Base-by-base conservation (phyloP, 148 eudicot species). In the Spergularia bocconei region DNA sequence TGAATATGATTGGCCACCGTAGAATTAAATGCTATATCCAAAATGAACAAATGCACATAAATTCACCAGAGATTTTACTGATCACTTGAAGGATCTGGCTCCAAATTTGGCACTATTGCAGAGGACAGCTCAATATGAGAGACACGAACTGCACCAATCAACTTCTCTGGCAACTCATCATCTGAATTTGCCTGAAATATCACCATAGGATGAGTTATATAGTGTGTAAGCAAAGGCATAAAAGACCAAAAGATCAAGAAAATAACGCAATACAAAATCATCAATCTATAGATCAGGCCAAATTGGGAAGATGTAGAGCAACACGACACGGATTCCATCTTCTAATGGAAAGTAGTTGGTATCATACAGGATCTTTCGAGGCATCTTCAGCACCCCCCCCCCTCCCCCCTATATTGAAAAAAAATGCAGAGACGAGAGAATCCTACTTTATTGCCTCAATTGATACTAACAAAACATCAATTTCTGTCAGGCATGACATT, bases 151-250 rank as follows among this genome's bases (percentile, higher is more conserved):
- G 99, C 99, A 51, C 99, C 93, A 41, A 95, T 85, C 73, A 95
- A 80, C 70, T 85, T 87, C 89, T 95, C 99, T 60, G 97, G 99
- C 79, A 95, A 85, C 84, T 94, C 98, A 61, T 89, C 93, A 15
- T 79, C 69, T 0, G 88, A 82, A 79, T 92, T 94, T 71, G 88
- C 98, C 98, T 94, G 85, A 44, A 41, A 20, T 60, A 66, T 51
- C 50, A 66, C 55, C 53, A 68, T 20, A 71, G 20, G 48, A 69
- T 41, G 59, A 15, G 50, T 9, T 6, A 29, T 44, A 44, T 6
- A 6, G 10, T 44, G 48, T 9, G 48, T 44, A 61, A 39, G 38
- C 71, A 72, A 25, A 23, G 9, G 63, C 23, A 38, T 23, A 15
- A 19, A 11, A 58, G 15, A 70, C 33, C 29, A 36, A 20, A 44